Conservation (phyloP, 2,329 filamentous ascomycete genomes). For the Fusarium tanahbumbuense region DNA sequence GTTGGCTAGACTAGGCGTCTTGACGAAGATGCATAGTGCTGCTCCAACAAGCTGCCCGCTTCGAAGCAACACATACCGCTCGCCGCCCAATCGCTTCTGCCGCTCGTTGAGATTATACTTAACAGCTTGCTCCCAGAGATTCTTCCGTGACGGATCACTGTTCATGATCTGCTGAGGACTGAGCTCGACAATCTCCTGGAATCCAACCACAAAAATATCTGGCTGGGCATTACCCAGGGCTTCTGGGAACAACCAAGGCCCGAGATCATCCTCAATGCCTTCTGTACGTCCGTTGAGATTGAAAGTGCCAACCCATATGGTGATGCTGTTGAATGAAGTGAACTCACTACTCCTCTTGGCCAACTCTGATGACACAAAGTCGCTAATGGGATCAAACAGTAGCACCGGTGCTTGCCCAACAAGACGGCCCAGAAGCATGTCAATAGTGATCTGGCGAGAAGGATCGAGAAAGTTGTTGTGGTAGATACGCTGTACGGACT, state of each 20-base stretch:
- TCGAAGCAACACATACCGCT: constrained; percentile 88
- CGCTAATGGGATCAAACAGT: constrained; percentile 93
- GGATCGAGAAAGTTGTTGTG: constrained; percentile 99
- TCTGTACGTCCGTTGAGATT: constrained; percentile 91
- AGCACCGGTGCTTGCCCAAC: constrained; percentile 86
- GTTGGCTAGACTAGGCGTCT: constrained; percentile 76
- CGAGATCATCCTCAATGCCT: constrained; percentile 82
- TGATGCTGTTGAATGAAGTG: constrained; percentile 78
- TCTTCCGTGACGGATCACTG: constrained; percentile 87
- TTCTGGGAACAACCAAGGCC: constrained; percentile 83
- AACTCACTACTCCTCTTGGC: constrained; percentile 76
- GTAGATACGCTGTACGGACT: constrained; percentile 92
- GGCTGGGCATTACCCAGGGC: constrained; percentile 71
- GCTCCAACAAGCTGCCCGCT: constrained; percentile 96
- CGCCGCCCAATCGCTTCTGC: constrained; percentile 71
- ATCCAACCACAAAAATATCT: constrained; percentile 89
- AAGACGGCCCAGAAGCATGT: constrained; percentile 87
- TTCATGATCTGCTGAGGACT: constrained; percentile 99
- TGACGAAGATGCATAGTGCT: constrained; percentile 91
- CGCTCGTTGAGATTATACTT: constrained; percentile 79
- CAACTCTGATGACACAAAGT: constrained; percentile 85
- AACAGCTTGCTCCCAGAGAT: constrained; percentile 87
- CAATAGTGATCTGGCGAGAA: constrained; percentile 91
- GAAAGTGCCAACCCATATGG: constrained; percentile 89
- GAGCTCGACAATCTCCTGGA: constrained; percentile 98